Percentiles rank a stretch among this genome's conserved stretches.
Conservation (phyloP, 257 asterid species). For the Solanum chmielewskii region DNA sequence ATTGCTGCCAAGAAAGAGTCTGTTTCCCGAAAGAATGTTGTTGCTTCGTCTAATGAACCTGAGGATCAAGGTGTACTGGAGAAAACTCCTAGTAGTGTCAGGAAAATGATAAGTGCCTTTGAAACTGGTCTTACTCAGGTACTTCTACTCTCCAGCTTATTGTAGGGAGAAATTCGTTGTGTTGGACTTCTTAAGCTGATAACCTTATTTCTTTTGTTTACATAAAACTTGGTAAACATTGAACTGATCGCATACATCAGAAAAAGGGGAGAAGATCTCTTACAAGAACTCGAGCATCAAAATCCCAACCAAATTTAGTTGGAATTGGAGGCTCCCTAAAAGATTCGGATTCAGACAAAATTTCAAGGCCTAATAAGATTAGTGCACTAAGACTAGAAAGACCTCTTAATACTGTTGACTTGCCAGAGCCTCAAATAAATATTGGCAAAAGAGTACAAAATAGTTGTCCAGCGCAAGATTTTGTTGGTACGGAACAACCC, state of each 20-base stretch:
- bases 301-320: slow-evolving; percentile 26
- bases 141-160: slow-evolving; percentile 6
- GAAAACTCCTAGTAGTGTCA: slow-evolving; percentile 53
- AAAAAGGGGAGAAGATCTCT: slow-evolving; percentile 43
- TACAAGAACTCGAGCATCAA: slow-evolving; percentile 25
- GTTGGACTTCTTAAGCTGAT: background rate
- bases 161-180: background rate
- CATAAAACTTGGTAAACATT: background rate
- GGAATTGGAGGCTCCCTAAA: slow-evolving; percentile 22
- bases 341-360: slow-evolving; percentile 4
- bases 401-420: slow-evolving; percentile 1
- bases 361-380: slow-evolving; percentile 8
- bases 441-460: slow-evolving; percentile 2
- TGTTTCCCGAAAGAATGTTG: slow-evolving; percentile 6
- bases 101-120: slow-evolving; percentile 73
- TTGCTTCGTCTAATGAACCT: slow-evolving; percentile 13
- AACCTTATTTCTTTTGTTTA: background rate
- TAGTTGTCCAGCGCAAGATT: slow-evolving; percentile 3
- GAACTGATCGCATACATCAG: slow-evolving; percentile 2
- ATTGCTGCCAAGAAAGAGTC: slow-evolving; percentile 5
- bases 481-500: background rate
- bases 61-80: slow-evolving; percentile 16
- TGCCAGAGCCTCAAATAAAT: slow-evolving; percentile 9
- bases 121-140: slow-evolving; percentile 60
- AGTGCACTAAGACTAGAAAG: slow-evolving; percentile 2